Evolutionary conservation across 2,329 filamentous ascomycete genomes (phyloP).

Genomic region (Conoideocrella luteorostrata): DNA sequence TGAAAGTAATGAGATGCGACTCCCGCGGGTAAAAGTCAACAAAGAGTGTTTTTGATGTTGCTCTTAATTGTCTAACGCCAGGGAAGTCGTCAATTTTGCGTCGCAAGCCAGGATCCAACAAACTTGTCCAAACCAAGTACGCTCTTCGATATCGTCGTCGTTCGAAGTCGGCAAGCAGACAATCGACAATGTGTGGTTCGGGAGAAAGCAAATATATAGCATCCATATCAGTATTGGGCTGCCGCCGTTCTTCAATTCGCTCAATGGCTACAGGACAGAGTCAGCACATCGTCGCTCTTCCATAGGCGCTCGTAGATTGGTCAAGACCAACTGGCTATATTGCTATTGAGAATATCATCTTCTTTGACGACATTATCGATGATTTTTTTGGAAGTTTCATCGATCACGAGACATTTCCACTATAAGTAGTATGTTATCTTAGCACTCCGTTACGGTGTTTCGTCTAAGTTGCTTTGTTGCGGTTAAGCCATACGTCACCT

Average conservation of each 20-base stretch:
- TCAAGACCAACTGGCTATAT: conserved; percentile 78
- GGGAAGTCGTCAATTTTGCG: conserved; percentile 68
- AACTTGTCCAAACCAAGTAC: conserved; percentile 78
- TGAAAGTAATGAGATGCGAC: conserved; percentile 83
- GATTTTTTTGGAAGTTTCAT: conserved; percentile 75
- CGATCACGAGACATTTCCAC: conserved; percentile 97
- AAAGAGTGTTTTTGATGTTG: conserved; percentile 74
- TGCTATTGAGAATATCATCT: conserved; percentile 94
- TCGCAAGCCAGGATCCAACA: conserved; percentile 64
- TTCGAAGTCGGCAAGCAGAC: conserved; percentile 87
- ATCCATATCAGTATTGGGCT: conserved; percentile 82
- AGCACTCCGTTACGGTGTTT: neutral
- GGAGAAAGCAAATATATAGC: conserved; percentile 89
- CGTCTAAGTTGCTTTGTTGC: neutral
- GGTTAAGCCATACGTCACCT: conserved; percentile 59
- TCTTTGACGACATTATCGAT: conserved; percentile 88
- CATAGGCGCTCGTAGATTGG: too few relatives aligned
- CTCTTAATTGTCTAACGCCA: conserved; percentile 65
- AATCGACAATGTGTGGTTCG: conserved; percentile 83
- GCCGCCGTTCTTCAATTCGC: conserved; percentile 79
- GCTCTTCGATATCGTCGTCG: conserved; percentile 71
- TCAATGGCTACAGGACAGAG: too few relatives aligned
- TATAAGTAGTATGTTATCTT: conserved; percentile 28
- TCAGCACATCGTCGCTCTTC: too few relatives aligned
- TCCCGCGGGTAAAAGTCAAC: conserved; percentile 88